Percentiles rank a stretch among this genome's conserved stretches.
Conservation (phyloP, 75 land plant genomes). For the Ceratopteris richardii region DNA sequence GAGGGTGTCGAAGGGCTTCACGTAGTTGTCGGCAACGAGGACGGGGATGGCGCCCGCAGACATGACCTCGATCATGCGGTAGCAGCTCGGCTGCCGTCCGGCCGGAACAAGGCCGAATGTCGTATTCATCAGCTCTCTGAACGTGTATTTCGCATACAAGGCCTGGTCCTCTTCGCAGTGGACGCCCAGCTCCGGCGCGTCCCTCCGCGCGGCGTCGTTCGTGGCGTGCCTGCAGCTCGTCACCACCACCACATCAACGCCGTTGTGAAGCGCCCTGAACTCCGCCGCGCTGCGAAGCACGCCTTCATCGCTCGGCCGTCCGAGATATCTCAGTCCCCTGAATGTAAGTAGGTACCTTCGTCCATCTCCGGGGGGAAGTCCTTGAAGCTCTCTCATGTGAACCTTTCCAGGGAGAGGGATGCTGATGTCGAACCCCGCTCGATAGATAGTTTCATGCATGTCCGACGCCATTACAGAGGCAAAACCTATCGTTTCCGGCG, state of each 20-base stretch:
- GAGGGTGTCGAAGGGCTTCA: slow-evolving; percentile 34
- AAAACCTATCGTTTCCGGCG: slow-evolving; percentile 17
- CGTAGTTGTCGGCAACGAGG: slow-evolving; percentile 29
- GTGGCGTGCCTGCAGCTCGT: slow-evolving; percentile 26
- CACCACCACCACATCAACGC: slow-evolving; percentile 23
- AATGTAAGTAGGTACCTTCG: slow-evolving; percentile 18
- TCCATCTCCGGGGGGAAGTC: not conserved
- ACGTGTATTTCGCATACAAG: slow-evolving; percentile 4
- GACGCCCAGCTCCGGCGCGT: not conserved
- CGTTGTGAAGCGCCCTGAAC: slow-evolving; percentile 13
- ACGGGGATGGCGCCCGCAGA: slow-evolving; percentile 34
- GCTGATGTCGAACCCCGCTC: slow-evolving; percentile 41
- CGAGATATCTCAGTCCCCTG: slow-evolving; percentile 28
- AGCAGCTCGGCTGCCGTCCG: slow-evolving; percentile 22
- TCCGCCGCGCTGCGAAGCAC: slow-evolving; percentile 15
- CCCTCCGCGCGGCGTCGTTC: slow-evolving; percentile 13
- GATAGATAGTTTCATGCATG: slow-evolving; percentile 27
- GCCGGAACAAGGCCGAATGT: slow-evolving; percentile 12
- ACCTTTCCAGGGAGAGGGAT: slow-evolving; percentile 22
- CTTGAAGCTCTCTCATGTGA: slow-evolving; percentile 13
- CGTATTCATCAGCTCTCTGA: slow-evolving; percentile 25
- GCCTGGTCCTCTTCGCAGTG: slow-evolving; percentile 13
- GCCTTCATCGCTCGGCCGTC: slow-evolving; percentile 16
- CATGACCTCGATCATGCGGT: slow-evolving; percentile 27
- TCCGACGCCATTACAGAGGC: slow-evolving; percentile 26